Conservation (phyloP, 2,329 filamentous ascomycete genomes). For the Annulohypoxylon truncatum region DNA sequence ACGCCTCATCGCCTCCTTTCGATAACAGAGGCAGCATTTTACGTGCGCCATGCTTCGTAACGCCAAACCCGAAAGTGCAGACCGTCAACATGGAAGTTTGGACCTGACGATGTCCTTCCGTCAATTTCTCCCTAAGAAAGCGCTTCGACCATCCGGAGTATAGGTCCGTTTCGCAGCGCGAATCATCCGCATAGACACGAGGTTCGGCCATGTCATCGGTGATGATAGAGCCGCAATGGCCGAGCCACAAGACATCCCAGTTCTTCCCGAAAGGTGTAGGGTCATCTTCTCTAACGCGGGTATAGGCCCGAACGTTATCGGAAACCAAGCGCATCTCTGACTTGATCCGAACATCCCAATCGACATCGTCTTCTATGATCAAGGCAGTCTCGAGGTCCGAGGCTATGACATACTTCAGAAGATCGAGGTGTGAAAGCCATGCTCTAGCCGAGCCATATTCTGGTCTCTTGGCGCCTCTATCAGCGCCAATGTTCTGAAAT, state of each 20-base stretch:
- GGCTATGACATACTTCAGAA: constrained; percentile 47
- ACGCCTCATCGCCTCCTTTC: constrained; percentile 49
- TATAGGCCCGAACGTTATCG: constrained; percentile 48
- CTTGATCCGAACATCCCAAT: constrained; percentile 53
- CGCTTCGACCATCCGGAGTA: constrained; percentile 46
- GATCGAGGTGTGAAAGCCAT: constrained; percentile 50
- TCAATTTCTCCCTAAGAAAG: constrained; percentile 28
- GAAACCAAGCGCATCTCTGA: constrained; percentile 48
- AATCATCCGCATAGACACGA: constrained; percentile 38
- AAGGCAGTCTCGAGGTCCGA: constrained; percentile 44
- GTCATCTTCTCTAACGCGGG: constrained; percentile 23
- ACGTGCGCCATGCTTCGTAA: constrained; percentile 48
- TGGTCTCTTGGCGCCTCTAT: constrained; percentile 20
- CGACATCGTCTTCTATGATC: constrained; percentile 53
- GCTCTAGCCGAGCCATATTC: constrained; percentile 40
- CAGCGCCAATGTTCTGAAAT: constrained; percentile 44
- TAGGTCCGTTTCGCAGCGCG: constrained; percentile 34
- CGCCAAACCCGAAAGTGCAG: constrained; percentile 50
- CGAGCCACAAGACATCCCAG: constrained; percentile 55
- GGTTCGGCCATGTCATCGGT: constrained; percentile 29
- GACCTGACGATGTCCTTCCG: constrained; percentile 44
- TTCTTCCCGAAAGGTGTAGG: constrained; percentile 46
- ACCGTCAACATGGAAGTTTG: constrained; percentile 44
- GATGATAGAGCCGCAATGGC: constrained; percentile 51
- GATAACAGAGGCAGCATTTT: constrained; percentile 49